A percentile compares a stretch with the other conserved stretches of the same genome.
Evolutionary conservation across 2,329 filamentous ascomycete genomes (phyloP).

Genomic region (Hysterium pulicare): DNA sequence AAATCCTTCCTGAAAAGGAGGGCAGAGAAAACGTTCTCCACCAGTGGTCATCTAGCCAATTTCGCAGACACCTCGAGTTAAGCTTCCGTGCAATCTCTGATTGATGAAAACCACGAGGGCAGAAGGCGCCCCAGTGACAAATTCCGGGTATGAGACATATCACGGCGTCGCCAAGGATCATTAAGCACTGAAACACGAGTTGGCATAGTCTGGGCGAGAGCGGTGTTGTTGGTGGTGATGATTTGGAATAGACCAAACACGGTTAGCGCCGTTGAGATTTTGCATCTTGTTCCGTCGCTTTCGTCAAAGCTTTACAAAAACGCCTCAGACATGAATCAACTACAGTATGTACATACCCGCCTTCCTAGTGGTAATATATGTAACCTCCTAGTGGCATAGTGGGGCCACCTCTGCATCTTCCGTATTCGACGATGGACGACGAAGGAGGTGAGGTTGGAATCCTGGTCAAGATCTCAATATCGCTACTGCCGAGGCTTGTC

Average conservation of each 20-base stretch:
- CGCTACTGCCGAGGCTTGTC: too few species aligned
- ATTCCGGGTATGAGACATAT: conserved; percentile 13
- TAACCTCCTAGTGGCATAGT: not conserved
- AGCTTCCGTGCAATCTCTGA: conserved; percentile 2
- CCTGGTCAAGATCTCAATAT: too few species aligned
- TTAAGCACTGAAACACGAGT: conserved; percentile 10
- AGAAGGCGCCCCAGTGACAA: conserved; percentile 15
- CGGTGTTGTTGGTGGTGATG: not conserved
- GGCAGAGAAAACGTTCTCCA: conserved; percentile 6
- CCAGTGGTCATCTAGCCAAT: conserved; percentile 6
- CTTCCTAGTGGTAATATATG: too few species aligned
- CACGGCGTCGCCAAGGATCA: conserved; percentile 7
- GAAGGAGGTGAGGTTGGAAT: too few species aligned
- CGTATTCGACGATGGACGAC: too few species aligned
- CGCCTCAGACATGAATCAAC: not conserved
- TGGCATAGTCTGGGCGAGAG: not conserved
- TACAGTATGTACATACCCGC: too few species aligned
- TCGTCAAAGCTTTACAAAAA: not conserved
- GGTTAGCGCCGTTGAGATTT: not conserved
- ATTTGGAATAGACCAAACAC: not conserved
- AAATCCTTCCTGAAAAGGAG: conserved; percentile 9
- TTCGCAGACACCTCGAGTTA: conserved; percentile 1
- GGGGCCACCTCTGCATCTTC: not conserved
- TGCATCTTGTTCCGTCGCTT: not conserved
- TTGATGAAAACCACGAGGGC: conserved; percentile 13